Base-by-base conservation (phyloP, 2,329 filamentous ascomycete genomes). In the Aspergillus novofumigatus region DNA sequence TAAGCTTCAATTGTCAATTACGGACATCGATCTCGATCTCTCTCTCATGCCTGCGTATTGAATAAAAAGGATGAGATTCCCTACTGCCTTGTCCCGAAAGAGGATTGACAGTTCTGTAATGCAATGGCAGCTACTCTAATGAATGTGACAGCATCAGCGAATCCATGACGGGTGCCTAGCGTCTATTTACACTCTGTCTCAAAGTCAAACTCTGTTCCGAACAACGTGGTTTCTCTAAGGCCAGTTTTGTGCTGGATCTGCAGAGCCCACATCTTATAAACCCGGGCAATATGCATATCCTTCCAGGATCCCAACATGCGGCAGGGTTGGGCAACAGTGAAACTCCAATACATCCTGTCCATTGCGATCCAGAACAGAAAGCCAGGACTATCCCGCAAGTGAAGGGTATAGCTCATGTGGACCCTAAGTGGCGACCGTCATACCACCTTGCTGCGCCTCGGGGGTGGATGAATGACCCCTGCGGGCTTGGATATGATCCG, bases 401-500 rank as follows among this genome's bases (percentile, higher is more conserved):
- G 32, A 38, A 14, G 32, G 32, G 14, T 17, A 38, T 17, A 38
- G 14, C 32, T 17, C 32, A 38, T 7, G 32, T n/a, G 14, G 7
- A 1, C 32, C 0, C 32, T 17, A 3, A 38, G 51, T 67, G 67
- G 67, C 59, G 65, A 20, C 72, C 72, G 47, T 63, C 63, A 1
- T 77, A 71, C 57, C 76, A 78, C 56, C 53, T 77, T 4, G 67
- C 66, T 25, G 69, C 75, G 1, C 69, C 72, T 7, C 56, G 52
- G 32, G 73, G 73, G 21, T 79, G 77, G 76, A 67, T 78, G 63
- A 79, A 79, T 51, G 76, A 78, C 49, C 77, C 77, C 4, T 78
- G 75, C 59, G 77, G 70, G 1, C 69, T 72, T 3, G 71, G 72
- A 21, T 78, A 75, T 54, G 75, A 78, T 49, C 68, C 73, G 2